Evolutionary conservation across 306 rosid species (phyloP).

Genomic region (Astragalus glycyphyllos): DNA sequence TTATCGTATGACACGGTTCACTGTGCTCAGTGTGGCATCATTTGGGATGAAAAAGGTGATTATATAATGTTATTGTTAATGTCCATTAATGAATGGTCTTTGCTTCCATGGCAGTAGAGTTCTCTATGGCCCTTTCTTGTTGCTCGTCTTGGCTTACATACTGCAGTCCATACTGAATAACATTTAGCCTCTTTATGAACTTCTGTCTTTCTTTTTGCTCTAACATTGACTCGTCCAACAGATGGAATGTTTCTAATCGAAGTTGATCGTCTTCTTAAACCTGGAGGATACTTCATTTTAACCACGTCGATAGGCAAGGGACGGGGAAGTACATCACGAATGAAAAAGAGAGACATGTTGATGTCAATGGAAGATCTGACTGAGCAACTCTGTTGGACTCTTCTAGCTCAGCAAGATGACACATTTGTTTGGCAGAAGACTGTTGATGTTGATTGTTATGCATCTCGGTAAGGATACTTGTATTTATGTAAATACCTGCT

Average conservation of each 20-base stretch:
- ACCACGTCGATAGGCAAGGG: slow-evolving; percentile 76
- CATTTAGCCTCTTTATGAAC: slow-evolving; percentile 21
- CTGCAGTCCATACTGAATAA: too few relatives aligned
- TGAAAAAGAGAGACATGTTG: slow-evolving; percentile 56
- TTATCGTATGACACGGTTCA: slow-evolving; percentile 94
- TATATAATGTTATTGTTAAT: slow-evolving; percentile 8
- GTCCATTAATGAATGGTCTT: neutral
- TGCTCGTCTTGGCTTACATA: too few relatives aligned
- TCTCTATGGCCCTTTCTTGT: neutral
- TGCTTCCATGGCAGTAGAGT: neutral
- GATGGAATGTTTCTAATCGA: slow-evolving; percentile 86
- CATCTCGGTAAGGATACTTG: slow-evolving; percentile 73
- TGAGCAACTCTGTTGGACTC: slow-evolving; percentile 84
- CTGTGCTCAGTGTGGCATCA: slow-evolving; percentile 91
- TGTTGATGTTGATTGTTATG: slow-evolving; percentile 67
- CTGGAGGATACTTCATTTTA: slow-evolving; percentile 97
- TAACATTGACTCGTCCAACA: slow-evolving; percentile 53
- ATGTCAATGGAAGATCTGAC: slow-evolving; percentile 76
- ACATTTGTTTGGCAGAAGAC: slow-evolving; percentile 96
- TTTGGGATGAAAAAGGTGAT: slow-evolving; percentile 88
- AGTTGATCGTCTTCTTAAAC: slow-evolving; percentile 94
- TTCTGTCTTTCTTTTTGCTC: slow-evolving; percentile 23
- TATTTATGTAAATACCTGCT: slow-evolving; percentile 5
- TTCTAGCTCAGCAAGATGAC: slow-evolving; percentile 90
- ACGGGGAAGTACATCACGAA: slow-evolving; percentile 61